These are phyloP conservation scores for Hyphodiscus sp. DNA, from an alignment of 2,329 filamentous ascomycete genomes.

Conservation along the genomic window DNA sequence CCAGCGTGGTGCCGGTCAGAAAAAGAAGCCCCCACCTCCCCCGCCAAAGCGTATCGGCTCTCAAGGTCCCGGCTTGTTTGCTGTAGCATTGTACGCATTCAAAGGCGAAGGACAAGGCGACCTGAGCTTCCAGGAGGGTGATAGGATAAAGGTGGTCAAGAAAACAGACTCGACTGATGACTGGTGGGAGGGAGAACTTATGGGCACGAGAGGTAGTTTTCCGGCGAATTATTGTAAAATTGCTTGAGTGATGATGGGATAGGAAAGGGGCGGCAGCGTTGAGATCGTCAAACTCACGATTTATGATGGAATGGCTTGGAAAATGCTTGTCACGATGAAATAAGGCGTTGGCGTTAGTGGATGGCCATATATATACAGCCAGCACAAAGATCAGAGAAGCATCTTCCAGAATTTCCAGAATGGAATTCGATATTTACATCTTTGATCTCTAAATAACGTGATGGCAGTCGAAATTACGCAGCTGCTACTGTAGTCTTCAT, in stretches of 20 bases:
- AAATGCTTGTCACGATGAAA: not conserved
- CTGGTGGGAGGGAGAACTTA: conserved; percentile 80
- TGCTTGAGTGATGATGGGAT: conserved; percentile 5
- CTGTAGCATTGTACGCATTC: conserved; percentile 71
- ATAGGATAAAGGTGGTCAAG: conserved; percentile 69
- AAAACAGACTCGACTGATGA: conserved; percentile 76
- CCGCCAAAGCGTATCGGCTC: conserved; percentile 51
- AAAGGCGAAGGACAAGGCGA: conserved; percentile 63
- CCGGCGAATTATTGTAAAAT: conserved; percentile 74
- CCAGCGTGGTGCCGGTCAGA: conserved; percentile 35
- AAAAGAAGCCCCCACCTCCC: conserved; percentile 71
- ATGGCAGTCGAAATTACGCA: no score
- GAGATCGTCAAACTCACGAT: not conserved
- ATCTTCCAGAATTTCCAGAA: not conserved
- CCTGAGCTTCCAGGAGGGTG: conserved; percentile 68
- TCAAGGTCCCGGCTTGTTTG: conserved; percentile 35
- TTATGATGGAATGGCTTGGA: not conserved
- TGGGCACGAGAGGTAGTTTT: conserved; percentile 63
- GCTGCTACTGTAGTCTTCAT: no score
- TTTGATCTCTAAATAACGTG: no score
- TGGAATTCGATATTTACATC: no score
- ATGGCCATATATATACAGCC: not conserved
- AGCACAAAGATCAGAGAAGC: not conserved
- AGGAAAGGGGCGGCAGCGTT: not conserved
- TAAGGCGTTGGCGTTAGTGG: not conserved